phyloP scores from a whole-genome alignment of 1,284 basidiomycete genomes.

The Moesziomyces parantarcticus region DNA sequence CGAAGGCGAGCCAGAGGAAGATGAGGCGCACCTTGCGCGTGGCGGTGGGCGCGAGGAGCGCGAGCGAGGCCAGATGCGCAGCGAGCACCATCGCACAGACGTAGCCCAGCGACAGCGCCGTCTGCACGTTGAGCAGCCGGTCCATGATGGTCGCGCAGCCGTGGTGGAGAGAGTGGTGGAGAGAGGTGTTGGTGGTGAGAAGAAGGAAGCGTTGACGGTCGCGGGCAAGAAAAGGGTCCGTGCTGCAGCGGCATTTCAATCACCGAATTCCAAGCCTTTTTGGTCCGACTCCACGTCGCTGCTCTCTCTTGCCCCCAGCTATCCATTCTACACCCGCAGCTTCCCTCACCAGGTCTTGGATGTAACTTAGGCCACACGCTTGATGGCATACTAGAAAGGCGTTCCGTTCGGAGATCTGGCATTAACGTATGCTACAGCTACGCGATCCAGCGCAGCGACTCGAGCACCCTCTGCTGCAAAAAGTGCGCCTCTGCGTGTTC shows the following conservation, averaged over 20 bases:
- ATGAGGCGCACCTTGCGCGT: conserved; percentile 34
- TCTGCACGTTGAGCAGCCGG: conserved; percentile 42
- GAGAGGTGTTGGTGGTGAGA: background rate
- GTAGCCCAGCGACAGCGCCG: conserved; percentile 46
- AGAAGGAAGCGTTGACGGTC: background rate
- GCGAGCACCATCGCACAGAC: conserved; percentile 35
- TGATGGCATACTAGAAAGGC: too few species aligned
- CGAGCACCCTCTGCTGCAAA: conserved; percentile 4
- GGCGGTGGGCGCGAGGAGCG: conserved; percentile 9
- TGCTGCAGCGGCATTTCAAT: background rate
- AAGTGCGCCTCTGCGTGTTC: background rate
- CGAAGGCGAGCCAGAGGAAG: conserved; percentile 63
- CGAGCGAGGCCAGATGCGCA: conserved; percentile 26
- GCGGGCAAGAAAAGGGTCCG: conserved; percentile 8
- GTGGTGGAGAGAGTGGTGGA: too few species aligned
- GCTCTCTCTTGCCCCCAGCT: too few species aligned
- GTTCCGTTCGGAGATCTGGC: too few species aligned
- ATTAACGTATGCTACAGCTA: too few species aligned
- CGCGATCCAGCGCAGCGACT: conserved; percentile 5
- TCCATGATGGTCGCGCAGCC: conserved; percentile 15
- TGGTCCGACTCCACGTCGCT: too few species aligned
- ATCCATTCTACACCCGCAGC: too few species aligned
- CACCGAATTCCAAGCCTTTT: too few species aligned
- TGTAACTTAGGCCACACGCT: too few species aligned
- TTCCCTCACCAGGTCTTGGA: too few species aligned